Percentiles rank a stretch among this genome's conserved stretches.
These are phyloP conservation scores for Lichtheimia hyalospora DNA, from an alignment of 371 early-diverging fungal species.

Conservation along the genomic window DNA sequence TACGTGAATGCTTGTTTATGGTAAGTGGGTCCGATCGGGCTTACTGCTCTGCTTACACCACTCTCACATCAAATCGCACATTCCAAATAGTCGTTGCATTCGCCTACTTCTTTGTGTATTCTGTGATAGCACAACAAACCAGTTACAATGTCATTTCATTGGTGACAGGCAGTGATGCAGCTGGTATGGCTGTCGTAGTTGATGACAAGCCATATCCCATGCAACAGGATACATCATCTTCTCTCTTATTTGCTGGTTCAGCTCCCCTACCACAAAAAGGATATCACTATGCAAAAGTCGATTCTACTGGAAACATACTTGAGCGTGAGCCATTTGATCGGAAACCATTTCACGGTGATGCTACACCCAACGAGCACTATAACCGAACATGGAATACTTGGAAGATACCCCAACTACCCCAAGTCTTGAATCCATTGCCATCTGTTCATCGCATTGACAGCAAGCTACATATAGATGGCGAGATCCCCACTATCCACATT, in stretches of 20 bases:
- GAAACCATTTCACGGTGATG: not conserved
- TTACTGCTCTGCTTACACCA: no score
- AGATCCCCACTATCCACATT: slow-evolving; percentile 23
- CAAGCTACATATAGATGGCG: slow-evolving; percentile 14
- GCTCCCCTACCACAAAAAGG: slow-evolving; percentile 16
- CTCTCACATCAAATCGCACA: no score
- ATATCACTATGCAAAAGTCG: slow-evolving; percentile 10
- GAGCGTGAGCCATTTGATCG: slow-evolving; percentile 14
- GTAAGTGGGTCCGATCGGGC: no score
- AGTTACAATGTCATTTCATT: slow-evolving; percentile 18
- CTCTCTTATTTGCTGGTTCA: slow-evolving; percentile 12
- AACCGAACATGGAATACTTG: slow-evolving; percentile 16
- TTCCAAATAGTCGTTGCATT: no score
- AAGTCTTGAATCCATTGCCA: slow-evolving; percentile 14
- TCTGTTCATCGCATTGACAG: slow-evolving; percentile 18
- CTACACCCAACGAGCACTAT: slow-evolving; percentile 24
- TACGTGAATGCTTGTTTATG: no score
- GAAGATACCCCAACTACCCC: slow-evolving; percentile 5
- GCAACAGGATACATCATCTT: not conserved
- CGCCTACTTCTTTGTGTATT: no score
- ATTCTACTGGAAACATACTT: not conserved
- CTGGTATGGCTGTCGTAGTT: slow-evolving; percentile 15
- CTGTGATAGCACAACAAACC: not conserved
- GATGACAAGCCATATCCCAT: slow-evolving; percentile 18
- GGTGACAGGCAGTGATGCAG: not conserved